Percentiles rank a stretch among this genome's conserved stretches.
These are phyloP conservation scores for Acanthamoeba castellanii DNA, from an alignment of 208 protist species.

Conservation along the genomic window DNA sequence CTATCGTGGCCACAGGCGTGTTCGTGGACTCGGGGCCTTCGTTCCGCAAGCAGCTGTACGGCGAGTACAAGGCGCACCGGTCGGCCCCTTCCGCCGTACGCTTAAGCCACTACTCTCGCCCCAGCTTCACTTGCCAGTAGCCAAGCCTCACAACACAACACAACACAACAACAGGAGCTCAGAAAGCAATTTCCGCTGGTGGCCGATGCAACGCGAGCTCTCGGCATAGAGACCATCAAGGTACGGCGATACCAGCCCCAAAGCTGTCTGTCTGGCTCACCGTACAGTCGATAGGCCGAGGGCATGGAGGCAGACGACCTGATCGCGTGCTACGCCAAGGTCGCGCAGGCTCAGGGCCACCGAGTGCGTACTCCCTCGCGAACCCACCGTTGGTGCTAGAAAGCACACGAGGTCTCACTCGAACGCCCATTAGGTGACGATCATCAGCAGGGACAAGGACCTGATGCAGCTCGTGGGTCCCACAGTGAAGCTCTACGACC, in stretches of 20 bases:
- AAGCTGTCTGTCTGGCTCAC: not conserved
- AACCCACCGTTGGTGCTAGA: not conserved
- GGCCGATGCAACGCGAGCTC: constrained; percentile 23
- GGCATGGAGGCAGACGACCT: constrained; percentile 57
- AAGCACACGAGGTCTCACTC: not conserved
- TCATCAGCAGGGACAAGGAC: constrained; percentile 50
- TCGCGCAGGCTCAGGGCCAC: not conserved
- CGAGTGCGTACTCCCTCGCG: not conserved
- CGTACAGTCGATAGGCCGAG: not conserved
- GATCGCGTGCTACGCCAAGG: constrained; percentile 57
- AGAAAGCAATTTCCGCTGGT: constrained; percentile 21
- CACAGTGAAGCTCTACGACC: constrained; percentile 39
- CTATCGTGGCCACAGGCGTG: not conserved
- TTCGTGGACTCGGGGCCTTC: constrained; percentile 50
- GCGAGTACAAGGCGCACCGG: constrained; percentile 66
- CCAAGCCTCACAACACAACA: not conserved
- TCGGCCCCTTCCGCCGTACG: constrained; percentile 15
- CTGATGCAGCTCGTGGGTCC: constrained; percentile 28
- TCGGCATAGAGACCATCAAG: constrained; percentile 11
- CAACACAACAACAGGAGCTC: not conserved
- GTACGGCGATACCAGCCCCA: not conserved
- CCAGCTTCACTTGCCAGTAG: not conserved
- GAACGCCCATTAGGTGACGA: not conserved
- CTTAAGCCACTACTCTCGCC: not conserved
- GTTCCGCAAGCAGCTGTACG: constrained; percentile 38